Evolutionary conservation across 2,329 filamentous ascomycete species (phyloP), one percentile per base, ranked within the genome.

Genomic region (Hypoxylon sp.): DNA sequence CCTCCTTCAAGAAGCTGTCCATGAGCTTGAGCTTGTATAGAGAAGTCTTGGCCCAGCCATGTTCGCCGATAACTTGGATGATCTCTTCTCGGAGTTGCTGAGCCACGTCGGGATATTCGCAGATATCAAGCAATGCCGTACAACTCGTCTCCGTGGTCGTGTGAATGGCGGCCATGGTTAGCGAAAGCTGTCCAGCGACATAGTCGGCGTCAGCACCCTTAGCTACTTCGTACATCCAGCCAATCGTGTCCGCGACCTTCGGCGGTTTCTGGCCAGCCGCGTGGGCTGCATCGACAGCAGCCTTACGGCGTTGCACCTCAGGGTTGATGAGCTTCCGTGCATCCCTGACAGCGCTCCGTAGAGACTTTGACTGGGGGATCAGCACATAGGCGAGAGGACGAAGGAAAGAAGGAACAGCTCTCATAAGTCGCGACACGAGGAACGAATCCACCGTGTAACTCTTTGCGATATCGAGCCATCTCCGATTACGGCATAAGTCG

Each of bases 61-160:
- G 56, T 21, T 75, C 67, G 46, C 74, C 65, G 11, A 78, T 72
- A 25, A 79, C 74, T 14, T 76, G 73, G 30, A 79, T 71, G 19
- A 84, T 81, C 73, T 86, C 84, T 14, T 83, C 75, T 1, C 84
- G 79, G 21, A 86, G 72, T 19, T 79, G 78, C 32, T 83, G 79
- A 19, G 80, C 73, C 62, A 81, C 79, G 59, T 86, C 82, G 0
- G 83, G 83, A 38, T 76, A 67, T 36, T 79, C 73, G 32, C 78
- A 80, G n/a, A 87, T 73, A 59, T 87, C 83, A 50, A 80, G 79
- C 49, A 87, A 70, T 5, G 59, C 80, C 65, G 55, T 80, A 2
- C 78, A 79, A 1, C 73, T 65, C 1, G 76, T 71, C 32, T 81
- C 78, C 0, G 79, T 79, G 0, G 82, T 82, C 5, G 80, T 83